Evolutionary conservation across 345 rosid species (phyloP).

Genomic region (Lepidium aucheri): DNA sequence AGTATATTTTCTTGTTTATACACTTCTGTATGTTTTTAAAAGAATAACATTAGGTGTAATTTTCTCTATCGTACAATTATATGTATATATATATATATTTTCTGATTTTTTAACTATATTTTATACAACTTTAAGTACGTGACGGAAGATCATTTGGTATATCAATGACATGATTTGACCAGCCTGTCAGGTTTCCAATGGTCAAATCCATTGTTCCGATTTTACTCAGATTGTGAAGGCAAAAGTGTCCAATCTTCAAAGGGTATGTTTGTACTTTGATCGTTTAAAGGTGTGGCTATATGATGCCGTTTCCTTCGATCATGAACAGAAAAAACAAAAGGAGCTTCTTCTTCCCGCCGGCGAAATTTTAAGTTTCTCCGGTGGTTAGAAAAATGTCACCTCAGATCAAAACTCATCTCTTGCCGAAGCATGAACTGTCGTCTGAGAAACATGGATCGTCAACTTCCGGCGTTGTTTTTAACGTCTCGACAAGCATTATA

Average conservation of each 20-base stretch:
- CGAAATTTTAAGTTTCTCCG: conserved; percentile 8
- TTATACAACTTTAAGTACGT: conserved; percentile 4
- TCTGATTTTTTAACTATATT: neutral
- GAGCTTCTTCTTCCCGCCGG: conserved; percentile 21
- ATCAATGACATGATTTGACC: neutral
- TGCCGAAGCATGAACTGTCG: conserved; percentile 28
- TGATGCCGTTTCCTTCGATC: neutral
- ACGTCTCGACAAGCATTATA: conserved; percentile 68
- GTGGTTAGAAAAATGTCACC: conserved; percentile 35
- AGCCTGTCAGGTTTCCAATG: conserved; percentile 8
- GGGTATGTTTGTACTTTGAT: neutral
- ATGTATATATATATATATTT: no score
- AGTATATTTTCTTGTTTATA: neutral
- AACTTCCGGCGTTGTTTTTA: conserved; percentile 72
- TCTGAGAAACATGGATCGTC: conserved; percentile 31
- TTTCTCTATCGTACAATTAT: neutral
- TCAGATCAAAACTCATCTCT: conserved; percentile 37
- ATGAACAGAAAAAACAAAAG: neutral
- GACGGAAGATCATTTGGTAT: neutral
- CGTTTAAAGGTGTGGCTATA: conserved; percentile 7
- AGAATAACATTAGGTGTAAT: neutral
- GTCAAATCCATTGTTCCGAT: neutral
- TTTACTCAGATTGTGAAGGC: neutral
- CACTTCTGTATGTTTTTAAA: neutral
- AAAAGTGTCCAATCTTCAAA: neutral